Percentiles rank a stretch among this genome's conserved stretches.
Conservation (phyloP, 2,329 filamentous ascomycete species). For the Hymenoscyphus salicellus region DNA sequence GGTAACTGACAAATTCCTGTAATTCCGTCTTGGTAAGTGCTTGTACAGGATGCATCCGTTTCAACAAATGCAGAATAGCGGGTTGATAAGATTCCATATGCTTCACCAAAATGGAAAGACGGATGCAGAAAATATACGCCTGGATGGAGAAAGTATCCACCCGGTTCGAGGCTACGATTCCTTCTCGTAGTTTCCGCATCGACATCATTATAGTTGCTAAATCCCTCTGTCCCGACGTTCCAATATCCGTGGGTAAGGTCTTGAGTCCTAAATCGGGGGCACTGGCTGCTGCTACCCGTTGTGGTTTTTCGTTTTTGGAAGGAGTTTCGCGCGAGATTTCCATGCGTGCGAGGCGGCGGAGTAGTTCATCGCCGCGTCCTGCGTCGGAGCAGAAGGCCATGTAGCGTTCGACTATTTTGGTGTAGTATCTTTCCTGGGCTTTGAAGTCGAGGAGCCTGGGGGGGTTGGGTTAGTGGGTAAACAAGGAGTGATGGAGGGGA, state of each 20-base stretch:
- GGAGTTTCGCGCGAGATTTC: slow-evolving; percentile 28
- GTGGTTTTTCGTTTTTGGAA: slow-evolving; percentile 23
- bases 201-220: slow-evolving; percentile 75
- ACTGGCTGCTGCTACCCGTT: slow-evolving; percentile 11
- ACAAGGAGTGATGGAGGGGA: slow-evolving; percentile 5
- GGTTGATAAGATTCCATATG: slow-evolving; percentile 89
- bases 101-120: slow-evolving; percentile 74
- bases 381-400: slow-evolving; percentile 81
- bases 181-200: slow-evolving; percentile 88
- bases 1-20: slow-evolving; percentile 75
- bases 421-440: slow-evolving; percentile 81
- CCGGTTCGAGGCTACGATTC: slow-evolving; percentile 74
- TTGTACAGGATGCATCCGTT: slow-evolving; percentile 63
- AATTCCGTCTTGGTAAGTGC: slow-evolving; percentile 70
- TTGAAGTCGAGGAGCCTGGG: slow-evolving; percentile 69
- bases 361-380: slow-evolving; percentile 68
- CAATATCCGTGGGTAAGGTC: slow-evolving; percentile 16
- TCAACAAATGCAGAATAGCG: slow-evolving; percentile 75
- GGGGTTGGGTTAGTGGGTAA: slow-evolving; percentile 12
- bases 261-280: slow-evolving; percentile 13
- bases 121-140: slow-evolving; percentile 87
- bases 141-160: slow-evolving; percentile 80
- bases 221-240: slow-evolving; percentile 45
- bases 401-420: slow-evolving; percentile 82
- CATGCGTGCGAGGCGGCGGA: slow-evolving; percentile 67